Base-by-base conservation (phyloP, 768 basidiomycete genomes). In the Lenzites betulinus region DNA sequence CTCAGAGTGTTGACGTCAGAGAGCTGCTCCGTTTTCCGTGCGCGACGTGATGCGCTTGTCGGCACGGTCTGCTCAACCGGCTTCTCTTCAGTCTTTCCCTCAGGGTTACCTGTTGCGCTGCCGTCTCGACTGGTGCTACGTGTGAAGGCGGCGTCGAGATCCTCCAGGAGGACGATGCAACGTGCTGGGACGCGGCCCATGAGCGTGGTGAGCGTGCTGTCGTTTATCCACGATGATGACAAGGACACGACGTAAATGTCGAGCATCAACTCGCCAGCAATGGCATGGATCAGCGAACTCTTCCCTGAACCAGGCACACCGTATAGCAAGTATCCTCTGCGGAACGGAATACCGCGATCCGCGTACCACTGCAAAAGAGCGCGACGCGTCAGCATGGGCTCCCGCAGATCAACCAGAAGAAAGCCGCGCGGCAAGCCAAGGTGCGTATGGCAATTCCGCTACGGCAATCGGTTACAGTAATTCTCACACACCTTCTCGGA, bases 181-280 rank as follows among this genome's bases (percentile, higher is more conserved):
- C 87, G 85, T 35, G 89, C 85, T 3, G 93, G 92, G 6, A 95
- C 92, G 38, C 88, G 85, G 28, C 92, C 89, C 88, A 96, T 92
- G 38, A 95, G 83, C 11, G 88, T 87, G 23, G 87, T 89, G 28
- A 96, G 79, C 9, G 92, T 93, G 63, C 87, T 87, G 70, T 96
- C 94, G 60, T 89, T 90, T 71, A 94, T 89, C 91, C 90, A 92
- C 20, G 88, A 89, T 23, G 89, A 87, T 26, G 88, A 91, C 51
- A 95, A 77, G 20, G 93, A 93, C 50, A 95, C 86, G 56, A 94
- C 91, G 70, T 95, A 95, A 67, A 97, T 92, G 78, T 95, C 92
- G 46, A 97, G 87, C 77, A 87, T 86, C 62, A 97, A 81, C 70
- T 91, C 88, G 47, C 93, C 93, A 8, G 94, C 94, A 28, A 95